These are phyloP conservation scores for sunflower (Helianthus annuus) DNA, from an alignment of 129 eudicot species.

Conservation along the genomic window DNA sequence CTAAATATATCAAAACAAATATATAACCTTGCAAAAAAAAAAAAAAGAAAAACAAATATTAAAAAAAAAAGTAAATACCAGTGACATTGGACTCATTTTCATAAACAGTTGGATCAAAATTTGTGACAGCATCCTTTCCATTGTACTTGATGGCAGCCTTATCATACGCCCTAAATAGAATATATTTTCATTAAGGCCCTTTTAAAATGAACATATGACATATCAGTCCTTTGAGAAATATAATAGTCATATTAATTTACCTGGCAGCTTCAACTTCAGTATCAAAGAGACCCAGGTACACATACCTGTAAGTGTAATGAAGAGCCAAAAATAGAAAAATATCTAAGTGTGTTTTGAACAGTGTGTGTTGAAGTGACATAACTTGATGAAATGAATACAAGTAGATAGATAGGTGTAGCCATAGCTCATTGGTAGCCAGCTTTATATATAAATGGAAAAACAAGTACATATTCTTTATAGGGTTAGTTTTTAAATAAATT, in stretches of 20 bases:
- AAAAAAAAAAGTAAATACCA: slow-evolving; percentile 40
- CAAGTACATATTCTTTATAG: slow-evolving; percentile 38
- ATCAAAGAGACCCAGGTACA: slow-evolving; percentile 95
- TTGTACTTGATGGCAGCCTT: slow-evolving; percentile 87
- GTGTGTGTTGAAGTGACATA: slow-evolving; percentile 39
- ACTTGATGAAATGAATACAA: slow-evolving; percentile 41
- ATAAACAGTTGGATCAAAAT: slow-evolving; percentile 76
- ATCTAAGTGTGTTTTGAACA: slow-evolving; percentile 32
- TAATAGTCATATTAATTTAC: slow-evolving; percentile 38
- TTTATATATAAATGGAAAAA: slow-evolving; percentile 38
- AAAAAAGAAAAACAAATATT: neutral
- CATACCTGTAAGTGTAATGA: slow-evolving; percentile 59
- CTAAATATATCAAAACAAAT: neutral
- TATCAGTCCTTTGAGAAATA: slow-evolving; percentile 30
- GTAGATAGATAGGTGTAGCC: slow-evolving; percentile 41
- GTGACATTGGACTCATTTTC: slow-evolving; percentile 55
- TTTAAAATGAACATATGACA: slow-evolving; percentile 16
- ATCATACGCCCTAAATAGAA: slow-evolving; percentile 70
- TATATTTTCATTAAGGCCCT: slow-evolving; percentile 9
- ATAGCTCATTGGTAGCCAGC: slow-evolving; percentile 40
- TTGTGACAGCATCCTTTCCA: slow-evolving; percentile 92
- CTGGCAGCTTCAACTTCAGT: slow-evolving; percentile 99
- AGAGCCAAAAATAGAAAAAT: slow-evolving; percentile 32
- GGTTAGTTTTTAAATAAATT: slow-evolving; percentile 35
- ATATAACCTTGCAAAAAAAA: neutral